Base-by-base conservation (phyloP, 1,284 basidiomycete genomes). In the Cryptococcus floricola region DNA sequence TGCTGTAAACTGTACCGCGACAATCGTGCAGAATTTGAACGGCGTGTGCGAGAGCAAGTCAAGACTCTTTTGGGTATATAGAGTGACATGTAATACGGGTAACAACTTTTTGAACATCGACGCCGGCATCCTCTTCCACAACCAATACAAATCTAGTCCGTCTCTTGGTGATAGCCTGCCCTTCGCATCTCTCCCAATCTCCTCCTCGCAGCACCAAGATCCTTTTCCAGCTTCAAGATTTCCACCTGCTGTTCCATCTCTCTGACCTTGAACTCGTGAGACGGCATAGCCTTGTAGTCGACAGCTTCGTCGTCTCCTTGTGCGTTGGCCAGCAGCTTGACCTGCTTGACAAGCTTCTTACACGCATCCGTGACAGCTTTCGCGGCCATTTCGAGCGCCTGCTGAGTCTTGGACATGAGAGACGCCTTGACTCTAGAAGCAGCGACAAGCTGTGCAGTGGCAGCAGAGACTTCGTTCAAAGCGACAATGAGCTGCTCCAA, bases 191-290 rank as follows among this genome's bases (percentile, higher is more conserved):
- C 86, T 45, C 92, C 93, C 62, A 96, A 77, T 60, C 85, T 82
- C 75, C 91, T 86, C 56, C 92, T 82, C 25, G 92, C 89, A 39
- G 88, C 91, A 48, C 88, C 89, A 38, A 98, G 81, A 12, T 97
- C 92, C 81, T 97, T 97, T 82, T 98, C 95, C 67, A 98, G 79
- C 73, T 88, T 94, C 64, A 98, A 81, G 63, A 99, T 97, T 76
- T 96, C 91, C 46, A 98, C 96, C 79, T 98, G 95, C 75, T 96
- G 92, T 79, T 98, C 95, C 93, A 99, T 98, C 82, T 97, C 93
- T 50, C 86, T 82, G 68, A 85, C 89, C 83, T 98, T 98, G 85
- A 97, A 98, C 78, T 98, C 95, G 73, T 98, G 83, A 47, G 82
- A 85, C 4, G 91, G 88, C 91, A 98, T 93, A 59, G 85, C 85